These are phyloP conservation scores for Pseudocercospora vitis DNA, from an alignment of 2,329 filamentous ascomycete genomes.

Conservation along the genomic window DNA sequence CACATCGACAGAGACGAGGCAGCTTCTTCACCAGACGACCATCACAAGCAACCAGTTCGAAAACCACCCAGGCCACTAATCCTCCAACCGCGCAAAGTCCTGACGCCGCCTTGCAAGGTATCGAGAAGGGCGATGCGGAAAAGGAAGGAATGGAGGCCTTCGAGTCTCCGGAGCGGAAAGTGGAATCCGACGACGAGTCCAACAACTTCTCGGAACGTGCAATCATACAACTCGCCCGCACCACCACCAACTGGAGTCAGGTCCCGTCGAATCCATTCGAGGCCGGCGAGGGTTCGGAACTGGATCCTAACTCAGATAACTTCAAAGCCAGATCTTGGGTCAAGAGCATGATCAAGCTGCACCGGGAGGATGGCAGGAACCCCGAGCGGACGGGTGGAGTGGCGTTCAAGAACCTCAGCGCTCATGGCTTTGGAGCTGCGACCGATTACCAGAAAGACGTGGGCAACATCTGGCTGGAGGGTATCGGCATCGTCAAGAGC, in stretches of 20 bases:
- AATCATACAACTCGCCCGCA: conserved; percentile 45
- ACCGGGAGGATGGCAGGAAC: conserved; percentile 44
- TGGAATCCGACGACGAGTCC: conserved; percentile 26
- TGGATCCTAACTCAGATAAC: conserved; percentile 49
- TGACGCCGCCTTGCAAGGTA: conserved; percentile 9
- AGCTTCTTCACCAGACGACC: conserved; percentile 19
- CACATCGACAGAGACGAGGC: conserved; percentile 18
- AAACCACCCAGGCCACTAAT: background rate
- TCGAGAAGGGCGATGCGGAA: conserved; percentile 24
- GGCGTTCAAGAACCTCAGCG: conserved; percentile 49
- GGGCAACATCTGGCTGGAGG: conserved; percentile 48
- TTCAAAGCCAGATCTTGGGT: conserved; percentile 53
- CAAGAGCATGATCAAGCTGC: conserved; percentile 51
- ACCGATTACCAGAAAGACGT: conserved; percentile 55
- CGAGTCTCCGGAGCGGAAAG: conserved; percentile 26
- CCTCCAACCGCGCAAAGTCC: conserved; percentile 9
- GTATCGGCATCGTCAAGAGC: conserved; percentile 41
- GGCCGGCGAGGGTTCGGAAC: conserved; percentile 43
- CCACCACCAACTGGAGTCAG: conserved; percentile 42
- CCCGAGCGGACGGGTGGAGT: conserved; percentile 49
- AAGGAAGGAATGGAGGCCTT: conserved; percentile 30
- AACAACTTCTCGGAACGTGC: conserved; percentile 41
- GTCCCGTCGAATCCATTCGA: conserved; percentile 43
- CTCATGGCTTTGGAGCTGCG: conserved; percentile 50
- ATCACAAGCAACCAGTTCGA: conserved; percentile 15